Conservation (phyloP, 108 stramenopile species). For the Skeletonema costatum region DNA sequence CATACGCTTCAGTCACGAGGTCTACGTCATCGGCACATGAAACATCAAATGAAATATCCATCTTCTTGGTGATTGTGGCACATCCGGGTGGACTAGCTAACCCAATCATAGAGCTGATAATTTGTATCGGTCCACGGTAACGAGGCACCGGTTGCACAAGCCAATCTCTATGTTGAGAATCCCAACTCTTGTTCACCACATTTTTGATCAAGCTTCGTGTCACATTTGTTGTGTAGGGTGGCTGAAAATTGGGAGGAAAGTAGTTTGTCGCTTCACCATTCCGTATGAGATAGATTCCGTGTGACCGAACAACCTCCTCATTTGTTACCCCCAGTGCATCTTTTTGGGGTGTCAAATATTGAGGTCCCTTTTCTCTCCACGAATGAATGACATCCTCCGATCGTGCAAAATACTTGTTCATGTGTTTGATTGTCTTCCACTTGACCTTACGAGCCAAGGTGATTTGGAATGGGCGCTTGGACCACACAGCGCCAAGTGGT, state of each 20-base stretch:
- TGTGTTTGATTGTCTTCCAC: constrained; percentile 92
- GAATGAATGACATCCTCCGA: constrained; percentile 83
- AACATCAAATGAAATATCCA: constrained; percentile 8
- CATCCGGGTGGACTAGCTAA: constrained; percentile 48
- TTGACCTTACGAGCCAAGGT: constrained; percentile 81
- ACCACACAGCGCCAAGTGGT: constrained; percentile 73
- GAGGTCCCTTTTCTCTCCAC: constrained; percentile 89
- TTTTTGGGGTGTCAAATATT: constrained; percentile 77
- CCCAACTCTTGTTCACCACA: constrained; percentile 85
- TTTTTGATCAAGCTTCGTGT: constrained; percentile 74
- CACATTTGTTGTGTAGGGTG: constrained; percentile 90
- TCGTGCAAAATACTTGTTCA: constrained; percentile 91
- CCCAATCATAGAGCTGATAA: constrained; percentile 71
- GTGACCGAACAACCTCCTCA: constrained; percentile 80
- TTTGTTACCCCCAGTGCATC: constrained; percentile 62
- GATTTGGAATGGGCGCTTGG: constrained; percentile 83
- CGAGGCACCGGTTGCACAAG: constrained; percentile 64
- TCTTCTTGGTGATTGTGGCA: not conserved
- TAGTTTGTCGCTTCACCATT: constrained; percentile 88
- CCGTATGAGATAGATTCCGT: constrained; percentile 84
- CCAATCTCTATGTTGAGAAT: constrained; percentile 84
- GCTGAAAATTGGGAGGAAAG: constrained; percentile 89
- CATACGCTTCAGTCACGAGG: not conserved
- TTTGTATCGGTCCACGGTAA: constrained; percentile 62
- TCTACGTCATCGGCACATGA: not conserved